Percentiles rank a stretch among this genome's conserved stretches.
These are phyloP conservation scores for Sclerotinia trifoliorum DNA, from an alignment of 2,329 filamentous ascomycete species.

Conservation along the genomic window DNA sequence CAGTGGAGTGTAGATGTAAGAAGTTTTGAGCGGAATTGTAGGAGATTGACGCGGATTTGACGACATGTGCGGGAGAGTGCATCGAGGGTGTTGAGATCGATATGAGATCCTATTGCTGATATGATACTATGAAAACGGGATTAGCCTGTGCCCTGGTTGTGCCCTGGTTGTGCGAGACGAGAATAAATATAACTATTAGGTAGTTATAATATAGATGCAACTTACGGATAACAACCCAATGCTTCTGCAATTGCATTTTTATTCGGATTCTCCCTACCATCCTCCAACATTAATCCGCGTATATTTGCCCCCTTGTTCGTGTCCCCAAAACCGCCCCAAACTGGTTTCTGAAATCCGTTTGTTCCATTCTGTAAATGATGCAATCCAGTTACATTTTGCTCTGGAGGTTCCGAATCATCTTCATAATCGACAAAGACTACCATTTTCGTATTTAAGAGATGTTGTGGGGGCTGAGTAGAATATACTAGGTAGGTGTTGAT, in stretches of 20 bases:
- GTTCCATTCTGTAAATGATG: constrained; percentile 17
- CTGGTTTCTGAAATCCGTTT: constrained; percentile 24
- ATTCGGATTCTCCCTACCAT: constrained; percentile 45
- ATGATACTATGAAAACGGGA: constrained; percentile 59
- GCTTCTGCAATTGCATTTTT: constrained; percentile 59
- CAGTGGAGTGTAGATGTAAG: constrained; percentile 76
- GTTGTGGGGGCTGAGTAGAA: background rate
- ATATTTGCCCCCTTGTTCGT: background rate
- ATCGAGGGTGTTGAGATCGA: constrained; percentile 87
- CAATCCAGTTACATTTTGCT: constrained; percentile 23
- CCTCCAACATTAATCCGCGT: constrained; percentile 8
- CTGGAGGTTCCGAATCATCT: constrained; percentile 38
- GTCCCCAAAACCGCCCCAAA: constrained; percentile 22
- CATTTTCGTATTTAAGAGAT: constrained; percentile 30
- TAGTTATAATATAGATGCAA: constrained; percentile 39
- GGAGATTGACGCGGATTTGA: constrained; percentile 71
- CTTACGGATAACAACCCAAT: constrained; percentile 66
- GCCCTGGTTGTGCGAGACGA: too few relatives aligned
- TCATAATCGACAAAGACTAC: constrained; percentile 40
- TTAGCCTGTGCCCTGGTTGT: constrained; percentile 11
- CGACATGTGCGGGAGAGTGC: constrained; percentile 79
- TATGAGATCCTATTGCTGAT: constrained; percentile 68
- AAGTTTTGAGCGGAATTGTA: constrained; percentile 75
- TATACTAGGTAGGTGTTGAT: background rate
- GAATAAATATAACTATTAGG: constrained; percentile 36